phyloP scores from a whole-genome alignment of 345 rosid genomes.

The Lumnitzera racemosa region DNA sequence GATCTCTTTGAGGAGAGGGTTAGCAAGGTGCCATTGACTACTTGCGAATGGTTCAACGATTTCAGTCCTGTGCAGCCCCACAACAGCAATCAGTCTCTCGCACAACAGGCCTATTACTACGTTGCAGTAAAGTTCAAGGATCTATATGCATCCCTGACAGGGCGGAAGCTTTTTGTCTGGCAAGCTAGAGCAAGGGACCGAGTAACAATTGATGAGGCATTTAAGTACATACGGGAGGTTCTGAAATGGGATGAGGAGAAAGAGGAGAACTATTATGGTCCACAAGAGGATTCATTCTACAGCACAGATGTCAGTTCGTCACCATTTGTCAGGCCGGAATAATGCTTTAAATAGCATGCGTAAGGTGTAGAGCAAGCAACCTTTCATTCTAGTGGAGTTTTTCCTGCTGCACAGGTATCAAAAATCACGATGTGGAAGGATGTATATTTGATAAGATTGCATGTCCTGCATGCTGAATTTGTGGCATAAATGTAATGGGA shows the following conservation, averaged over 20 bases:
- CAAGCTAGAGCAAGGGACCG: slow-evolving; percentile 84
- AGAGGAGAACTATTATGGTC: slow-evolving; percentile 64
- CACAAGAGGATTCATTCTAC: slow-evolving; percentile 78
- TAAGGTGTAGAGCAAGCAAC: too few relatives aligned
- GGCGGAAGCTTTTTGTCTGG: slow-evolving; percentile 88
- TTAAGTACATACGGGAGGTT: slow-evolving; percentile 86
- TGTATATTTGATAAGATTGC: too few relatives aligned
- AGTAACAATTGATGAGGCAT: slow-evolving; percentile 63
- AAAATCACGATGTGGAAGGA: too few relatives aligned
- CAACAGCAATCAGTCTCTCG: slow-evolving; percentile 60
- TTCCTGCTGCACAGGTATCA: too few relatives aligned
- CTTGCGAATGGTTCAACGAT: slow-evolving; percentile 84
- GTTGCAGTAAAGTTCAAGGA: slow-evolving; percentile 93
- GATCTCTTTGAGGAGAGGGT: slow-evolving; percentile 89
- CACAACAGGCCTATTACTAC: slow-evolving; percentile 91
- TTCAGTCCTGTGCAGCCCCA: slow-evolving; percentile 68
- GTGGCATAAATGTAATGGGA: too few relatives aligned
- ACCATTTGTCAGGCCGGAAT: slow-evolving; percentile 37
- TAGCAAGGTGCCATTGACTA: slow-evolving; percentile 47
- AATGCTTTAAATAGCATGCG: too few relatives aligned
- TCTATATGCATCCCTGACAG: slow-evolving; percentile 64
- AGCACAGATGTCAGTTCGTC: slow-evolving; percentile 94
- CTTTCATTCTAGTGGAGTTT: too few relatives aligned
- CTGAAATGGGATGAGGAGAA: slow-evolving; percentile 97
- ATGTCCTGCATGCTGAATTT: too few relatives aligned